Conservation (phyloP, 1,139 yeast species). For the Magnusiomyces ingens region DNA sequence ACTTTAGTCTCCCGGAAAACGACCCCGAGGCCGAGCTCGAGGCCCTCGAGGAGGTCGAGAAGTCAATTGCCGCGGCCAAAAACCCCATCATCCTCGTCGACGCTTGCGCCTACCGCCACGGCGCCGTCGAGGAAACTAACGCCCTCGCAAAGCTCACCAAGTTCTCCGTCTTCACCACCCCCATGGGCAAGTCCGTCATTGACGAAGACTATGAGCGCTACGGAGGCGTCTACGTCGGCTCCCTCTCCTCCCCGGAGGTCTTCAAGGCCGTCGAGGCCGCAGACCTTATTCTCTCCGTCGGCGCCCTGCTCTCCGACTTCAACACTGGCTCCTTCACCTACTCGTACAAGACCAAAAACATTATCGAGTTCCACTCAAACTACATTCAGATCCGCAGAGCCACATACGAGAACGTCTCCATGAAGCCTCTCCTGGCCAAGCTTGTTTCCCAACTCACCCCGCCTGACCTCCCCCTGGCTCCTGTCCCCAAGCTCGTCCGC, state of each 20-base stretch:
- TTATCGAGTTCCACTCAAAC: slow-evolving; percentile 87
- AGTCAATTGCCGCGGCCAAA: slow-evolving; percentile 48
- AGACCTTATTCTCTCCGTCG: slow-evolving; percentile 71
- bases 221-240: slow-evolving; percentile 85
- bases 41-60: slow-evolving; percentile 52
- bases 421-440: slow-evolving; percentile 59
- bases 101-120: slow-evolving; percentile 81
- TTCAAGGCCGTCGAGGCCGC: slow-evolving; percentile 69
- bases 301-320: slow-evolving; percentile 80
- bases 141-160: slow-evolving; percentile 61
- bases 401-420: slow-evolving; percentile 67
- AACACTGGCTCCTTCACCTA: slow-evolving; percentile 87
- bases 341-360: slow-evolving; percentile 69
- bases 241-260: slow-evolving; percentile 68
- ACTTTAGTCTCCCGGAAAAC: slow-evolving; percentile 54
- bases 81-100: slow-evolving; percentile 75
- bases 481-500: slow-evolving; percentile 21
- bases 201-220: slow-evolving; percentile 69
- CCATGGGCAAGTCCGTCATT: slow-evolving; percentile 83
- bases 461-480: slow-evolving; percentile 16
- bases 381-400: slow-evolving; percentile 72
- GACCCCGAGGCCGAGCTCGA: slow-evolving; percentile 67
- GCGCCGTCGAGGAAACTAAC: slow-evolving; percentile 54
- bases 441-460: slow-evolving; percentile 30
- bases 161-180: slow-evolving; percentile 80